phyloP scores from a whole-genome alignment of 2,329 filamentous ascomycete species.

The Emmonsiellopsis sp. region DNA sequence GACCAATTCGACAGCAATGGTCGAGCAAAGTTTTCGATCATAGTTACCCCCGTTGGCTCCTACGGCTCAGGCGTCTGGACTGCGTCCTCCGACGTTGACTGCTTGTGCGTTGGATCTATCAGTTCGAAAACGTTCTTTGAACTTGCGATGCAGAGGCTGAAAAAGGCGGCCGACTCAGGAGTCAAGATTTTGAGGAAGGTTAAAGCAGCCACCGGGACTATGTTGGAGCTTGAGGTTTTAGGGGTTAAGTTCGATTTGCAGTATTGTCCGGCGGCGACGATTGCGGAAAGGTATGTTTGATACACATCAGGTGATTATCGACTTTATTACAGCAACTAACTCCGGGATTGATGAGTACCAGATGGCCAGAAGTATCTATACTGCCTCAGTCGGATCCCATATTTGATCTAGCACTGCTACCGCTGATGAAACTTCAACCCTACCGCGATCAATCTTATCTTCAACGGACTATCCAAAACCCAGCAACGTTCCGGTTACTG shows the following conservation, averaged over 20 bases:
- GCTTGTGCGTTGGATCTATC: constrained; percentile 55
- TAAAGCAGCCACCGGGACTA: constrained; percentile 50
- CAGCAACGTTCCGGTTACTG: constrained; percentile 49
- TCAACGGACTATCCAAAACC: constrained; percentile 50
- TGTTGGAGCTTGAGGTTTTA: constrained; percentile 54
- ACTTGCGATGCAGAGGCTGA: constrained; percentile 47
- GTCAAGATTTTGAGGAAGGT: constrained; percentile 50
- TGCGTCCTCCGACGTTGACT: constrained; percentile 53
- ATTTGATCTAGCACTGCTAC: constrained; percentile 48
- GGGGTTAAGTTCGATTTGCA: constrained; percentile 56
- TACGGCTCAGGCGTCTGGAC: constrained; percentile 57
- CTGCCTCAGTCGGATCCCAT: constrained; percentile 44
- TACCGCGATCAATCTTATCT: constrained; percentile 55
- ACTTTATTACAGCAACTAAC: background rate
- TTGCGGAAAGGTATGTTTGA: constrained; percentile 41
- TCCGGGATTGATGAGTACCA: constrained; percentile 5
- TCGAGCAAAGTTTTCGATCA: constrained; percentile 27
- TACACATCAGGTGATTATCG: background rate
- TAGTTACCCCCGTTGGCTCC: constrained; percentile 56
- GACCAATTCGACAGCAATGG: constrained; percentile 14
- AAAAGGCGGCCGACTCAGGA: constrained; percentile 35
- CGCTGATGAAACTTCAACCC: constrained; percentile 55
- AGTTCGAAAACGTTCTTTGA: constrained; percentile 54
- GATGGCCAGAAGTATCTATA: constrained; percentile 30
- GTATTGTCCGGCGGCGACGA: constrained; percentile 51